Evolutionary conservation across 2,329 filamentous ascomycete species (phyloP).

Genomic region (Cercospora janseana): DNA sequence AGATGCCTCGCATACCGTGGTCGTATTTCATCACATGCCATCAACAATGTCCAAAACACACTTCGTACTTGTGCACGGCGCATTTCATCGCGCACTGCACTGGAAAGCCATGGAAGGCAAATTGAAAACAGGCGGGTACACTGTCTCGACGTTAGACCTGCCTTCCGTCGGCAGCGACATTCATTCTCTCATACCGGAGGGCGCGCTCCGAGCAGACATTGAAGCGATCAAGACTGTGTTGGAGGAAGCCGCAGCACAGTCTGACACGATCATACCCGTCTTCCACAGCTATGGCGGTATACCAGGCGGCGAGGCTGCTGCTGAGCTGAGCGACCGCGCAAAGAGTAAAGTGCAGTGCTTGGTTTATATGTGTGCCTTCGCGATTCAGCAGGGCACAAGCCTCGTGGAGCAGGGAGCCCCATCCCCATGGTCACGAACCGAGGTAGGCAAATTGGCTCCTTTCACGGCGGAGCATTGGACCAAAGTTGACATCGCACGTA

Average conservation of each 20-base stretch:
- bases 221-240: constrained; percentile 20
- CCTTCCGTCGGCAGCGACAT: constrained; percentile 19
- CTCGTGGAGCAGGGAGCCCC: too few relatives aligned
- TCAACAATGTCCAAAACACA: constrained; percentile 23
- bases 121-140: constrained; percentile 21
- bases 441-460: not conserved
- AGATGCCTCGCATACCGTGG: too few relatives aligned
- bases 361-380: constrained; percentile 24
- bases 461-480: not conserved
- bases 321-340: constrained; percentile 12
- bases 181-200: not conserved
- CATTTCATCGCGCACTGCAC: constrained; percentile 23
- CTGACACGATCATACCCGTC: constrained; percentile 22
- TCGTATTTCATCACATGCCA: not conserved
- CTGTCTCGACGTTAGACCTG: constrained; percentile 17
- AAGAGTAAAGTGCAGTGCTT: constrained; percentile 20
- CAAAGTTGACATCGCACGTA: not conserved
- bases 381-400: constrained; percentile 18
- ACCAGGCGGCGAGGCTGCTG: constrained; percentile 25
- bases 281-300: constrained; percentile 27
- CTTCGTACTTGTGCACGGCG: constrained; percentile 27
- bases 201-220: constrained; percentile 17
- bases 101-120: constrained; percentile 14
- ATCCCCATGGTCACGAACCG: constrained; percentile 19
- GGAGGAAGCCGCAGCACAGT: constrained; percentile 20